A percentile compares a stretch with the other conserved stretches of the same genome.
phyloP scores from a whole-genome alignment of 331 rosid genomes.

The Prunus yedoensis region DNA sequence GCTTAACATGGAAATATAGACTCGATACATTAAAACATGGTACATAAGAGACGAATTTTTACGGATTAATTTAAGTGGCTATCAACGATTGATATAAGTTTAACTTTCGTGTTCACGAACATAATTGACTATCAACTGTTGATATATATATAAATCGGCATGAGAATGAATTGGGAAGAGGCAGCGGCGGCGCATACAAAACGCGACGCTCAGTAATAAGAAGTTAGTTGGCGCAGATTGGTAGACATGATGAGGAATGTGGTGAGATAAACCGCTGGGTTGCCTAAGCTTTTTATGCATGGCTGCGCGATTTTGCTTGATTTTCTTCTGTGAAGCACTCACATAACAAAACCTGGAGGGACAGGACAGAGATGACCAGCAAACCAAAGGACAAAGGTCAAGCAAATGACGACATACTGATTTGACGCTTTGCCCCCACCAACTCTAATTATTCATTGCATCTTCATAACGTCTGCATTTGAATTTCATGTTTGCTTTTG shows the following conservation, averaged over 20 bases:
- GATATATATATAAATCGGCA: too few relatives aligned
- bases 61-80: too few relatives aligned
- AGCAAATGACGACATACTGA: slow-evolving; percentile 20
- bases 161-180: too few relatives aligned
- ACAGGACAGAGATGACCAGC: not conserved
- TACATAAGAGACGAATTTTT: too few relatives aligned
- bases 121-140: too few relatives aligned
- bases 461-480: not conserved
- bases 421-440: slow-evolving; percentile 31
- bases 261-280: not conserved
- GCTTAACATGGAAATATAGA: too few relatives aligned
- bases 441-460: slow-evolving; percentile 20
- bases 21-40: too few relatives aligned
- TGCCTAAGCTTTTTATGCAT: not conserved
- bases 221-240: not conserved
- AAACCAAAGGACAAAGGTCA: slow-evolving; percentile 21
- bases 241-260: not conserved
- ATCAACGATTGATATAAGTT: too few relatives aligned
- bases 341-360: not conserved
- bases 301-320: not conserved
- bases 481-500: not conserved
- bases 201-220: not conserved
- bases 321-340: not conserved
- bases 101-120: too few relatives aligned
- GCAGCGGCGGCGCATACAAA: too few relatives aligned